These are phyloP conservation scores for Cystobasidium pallidum DNA, from an alignment of 1,284 basidiomycete genomes.

Conservation along the genomic window DNA sequence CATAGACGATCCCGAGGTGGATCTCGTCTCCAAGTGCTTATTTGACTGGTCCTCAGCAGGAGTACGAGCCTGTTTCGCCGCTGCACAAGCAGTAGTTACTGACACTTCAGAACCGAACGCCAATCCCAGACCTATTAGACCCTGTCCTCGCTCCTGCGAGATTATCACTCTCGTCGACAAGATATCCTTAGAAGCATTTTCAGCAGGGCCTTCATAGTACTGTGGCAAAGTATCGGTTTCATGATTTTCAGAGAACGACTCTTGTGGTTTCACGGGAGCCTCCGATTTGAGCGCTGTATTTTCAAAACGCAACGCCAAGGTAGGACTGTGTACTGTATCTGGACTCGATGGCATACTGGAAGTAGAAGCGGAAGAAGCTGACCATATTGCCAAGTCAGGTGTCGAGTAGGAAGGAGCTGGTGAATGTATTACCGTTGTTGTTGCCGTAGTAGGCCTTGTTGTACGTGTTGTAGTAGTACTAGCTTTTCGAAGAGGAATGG, in stretches of 20 bases:
- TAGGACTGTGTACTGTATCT: background rate
- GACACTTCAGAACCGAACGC: background rate
- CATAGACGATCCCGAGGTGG: no score
- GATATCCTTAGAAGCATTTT: background rate
- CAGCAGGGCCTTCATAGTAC: no score
- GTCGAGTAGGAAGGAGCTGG: background rate
- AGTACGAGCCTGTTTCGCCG: no score
- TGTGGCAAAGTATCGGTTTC: background rate
- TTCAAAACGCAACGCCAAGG: background rate
- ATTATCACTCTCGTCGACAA: no score
- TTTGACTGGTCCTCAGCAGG: no score
- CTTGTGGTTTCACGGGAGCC: no score
- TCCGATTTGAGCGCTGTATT: background rate
- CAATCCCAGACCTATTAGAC: background rate
- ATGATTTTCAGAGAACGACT: background rate
- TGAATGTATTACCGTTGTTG: background rate
- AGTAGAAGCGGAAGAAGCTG: conserved; percentile 8
- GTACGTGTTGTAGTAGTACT: background rate
- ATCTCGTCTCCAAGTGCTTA: no score
- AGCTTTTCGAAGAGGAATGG: background rate
- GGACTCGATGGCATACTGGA: background rate
- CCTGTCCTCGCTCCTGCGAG: no score
- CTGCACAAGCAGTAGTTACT: no score
- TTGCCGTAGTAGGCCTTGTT: background rate
- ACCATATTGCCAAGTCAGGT: conserved; percentile 5